These are phyloP conservation scores for Backusella tuberculispora DNA, from an alignment of 192 early-diverging fungal genomes.

Conservation along the genomic window DNA sequence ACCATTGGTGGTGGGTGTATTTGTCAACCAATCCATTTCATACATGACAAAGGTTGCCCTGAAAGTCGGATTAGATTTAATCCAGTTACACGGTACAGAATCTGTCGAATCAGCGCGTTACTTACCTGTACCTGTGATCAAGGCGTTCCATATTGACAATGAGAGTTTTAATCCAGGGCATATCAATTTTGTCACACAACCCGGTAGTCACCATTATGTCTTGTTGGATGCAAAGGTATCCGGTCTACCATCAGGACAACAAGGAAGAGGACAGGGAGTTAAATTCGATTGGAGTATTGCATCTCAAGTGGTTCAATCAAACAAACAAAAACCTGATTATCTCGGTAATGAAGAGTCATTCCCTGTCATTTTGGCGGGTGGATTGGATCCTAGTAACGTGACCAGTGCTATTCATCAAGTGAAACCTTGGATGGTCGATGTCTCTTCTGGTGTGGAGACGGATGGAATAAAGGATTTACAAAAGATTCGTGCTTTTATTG, in stretches of 20 bases:
- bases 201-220: slow-evolving; percentile 56
- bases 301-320: slow-evolving; percentile 46
- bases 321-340: neutral
- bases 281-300: slow-evolving; percentile 90
- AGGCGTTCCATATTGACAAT: slow-evolving; percentile 82
- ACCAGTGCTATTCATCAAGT: slow-evolving; percentile 66
- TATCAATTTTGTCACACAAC: slow-evolving; percentile 49
- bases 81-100: slow-evolving; percentile 95
- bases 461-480: slow-evolving; percentile 75
- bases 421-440: slow-evolving; percentile 87
- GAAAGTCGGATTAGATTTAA: slow-evolving; percentile 78
- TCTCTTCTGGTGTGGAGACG: slow-evolving; percentile 90
- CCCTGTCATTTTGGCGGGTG: slow-evolving; percentile 88
- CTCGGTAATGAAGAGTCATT: slow-evolving; percentile 34
- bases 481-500: slow-evolving; percentile 77
- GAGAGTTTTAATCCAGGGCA: slow-evolving; percentile 47
- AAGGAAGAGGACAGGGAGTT: slow-evolving; percentile 82
- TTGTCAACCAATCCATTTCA: slow-evolving; percentile 80
- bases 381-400: slow-evolving; percentile 84
- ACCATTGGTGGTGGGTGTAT: slow-evolving; percentile 93
- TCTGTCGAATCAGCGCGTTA: slow-evolving; percentile 61
- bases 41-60: slow-evolving; percentile 70
- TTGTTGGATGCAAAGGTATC: slow-evolving; percentile 69
- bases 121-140: slow-evolving; percentile 83
- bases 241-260: slow-evolving; percentile 47